Base-by-base conservation (phyloP, 805 yeast genomes). In the Candida maltosa region DNA sequence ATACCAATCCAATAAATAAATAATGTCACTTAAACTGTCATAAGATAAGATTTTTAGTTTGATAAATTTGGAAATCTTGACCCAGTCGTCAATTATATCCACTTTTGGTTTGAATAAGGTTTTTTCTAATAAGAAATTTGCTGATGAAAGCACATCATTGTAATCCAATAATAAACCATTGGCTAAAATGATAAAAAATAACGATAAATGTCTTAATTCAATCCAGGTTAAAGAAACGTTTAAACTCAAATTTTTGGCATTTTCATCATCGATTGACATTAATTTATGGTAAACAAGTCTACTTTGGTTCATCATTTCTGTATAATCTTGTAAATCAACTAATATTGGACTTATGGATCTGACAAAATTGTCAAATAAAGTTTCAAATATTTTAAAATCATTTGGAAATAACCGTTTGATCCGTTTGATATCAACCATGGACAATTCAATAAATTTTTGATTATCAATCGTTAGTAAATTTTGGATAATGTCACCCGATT, bases 1-100 rank as follows among this genome's bases (percentile, higher is more conserved):
- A 40, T 51, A 58, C 56, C 60, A 59, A 21, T 47, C 45, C 18
- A 51, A 49, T 30, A 55, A 39, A 42, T 41, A 52, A 2, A 54
- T 24, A 3, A 54, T 39, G 39, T 56, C 63, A 3, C 49, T 32
- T n/a, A 56, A 26, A n/a, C 44, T 44, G 11, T 48, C 54, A 28
- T 46, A 44, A 12, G 40, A 38, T 16, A 44, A 38, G 23, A 49
- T 37, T 31, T 41, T 41, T 16, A 40, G 33, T 33, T 40, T 41
- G 18, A 59, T 27, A 19, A 31, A 31, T 32, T 50, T 54, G 15
- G 58, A 39, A 15, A 45, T 32, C 12, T 37, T 28, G 4, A 45
- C 37, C 42, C 41, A 52, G 19, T 42, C 45, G 18, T 37, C 41
- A 6, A 47, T 38, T 6, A 52, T 35, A 23, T 47, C 49, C 11